Evolutionary conservation across 2,329 filamentous ascomycete species (phyloP), one percentile per base, ranked within the genome.

Genomic region (Dactylellina sp.): DNA sequence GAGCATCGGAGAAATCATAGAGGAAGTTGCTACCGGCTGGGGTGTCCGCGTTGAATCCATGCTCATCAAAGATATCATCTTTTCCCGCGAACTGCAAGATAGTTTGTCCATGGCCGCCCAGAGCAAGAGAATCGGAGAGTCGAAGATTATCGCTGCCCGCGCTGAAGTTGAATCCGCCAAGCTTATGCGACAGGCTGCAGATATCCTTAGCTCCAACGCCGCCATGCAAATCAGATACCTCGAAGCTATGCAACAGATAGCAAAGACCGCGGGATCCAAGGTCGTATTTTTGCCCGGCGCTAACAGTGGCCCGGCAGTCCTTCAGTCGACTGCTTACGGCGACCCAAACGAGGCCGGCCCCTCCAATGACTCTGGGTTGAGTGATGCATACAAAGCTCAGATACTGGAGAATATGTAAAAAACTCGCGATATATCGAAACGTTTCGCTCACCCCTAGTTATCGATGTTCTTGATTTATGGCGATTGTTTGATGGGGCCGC

Each of bases 11-110:
- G 94, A 97, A 82, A 98, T 98, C 79, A 98, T 99, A 78, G 95
- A 98, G 80, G 93, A 97, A 78, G 95, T 97, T 0, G 94, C 95
- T 4, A 85, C 88, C 9, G 92, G 92, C 75, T 99, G 95, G 95
- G 95, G 95, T 83, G 94, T 97, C 6, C 89, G 92, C 80, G 95
- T 98, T 70, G 95, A 98, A 85, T 93, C 90, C 80, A 99, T 99
- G 94, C 89, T 99, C 78, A 94, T 99, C 87, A 98, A 99, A 84
- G 95, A 99, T 82, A 96, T 99, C 80, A 91, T 98, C 81, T 99
- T 99, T 87, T 93, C 89, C 83, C 89, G 92, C 80, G 95, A 98
- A 78, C 86, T 99, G 47, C 95, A 99, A 83, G 94, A 98, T 80
- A 95, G 91, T 16, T 88, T 99, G 55, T 96, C 92, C 80, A 98